Evolutionary conservation across 2,329 filamentous ascomycete species (phyloP).

Genomic region (Mycocentrospora acerina): DNA sequence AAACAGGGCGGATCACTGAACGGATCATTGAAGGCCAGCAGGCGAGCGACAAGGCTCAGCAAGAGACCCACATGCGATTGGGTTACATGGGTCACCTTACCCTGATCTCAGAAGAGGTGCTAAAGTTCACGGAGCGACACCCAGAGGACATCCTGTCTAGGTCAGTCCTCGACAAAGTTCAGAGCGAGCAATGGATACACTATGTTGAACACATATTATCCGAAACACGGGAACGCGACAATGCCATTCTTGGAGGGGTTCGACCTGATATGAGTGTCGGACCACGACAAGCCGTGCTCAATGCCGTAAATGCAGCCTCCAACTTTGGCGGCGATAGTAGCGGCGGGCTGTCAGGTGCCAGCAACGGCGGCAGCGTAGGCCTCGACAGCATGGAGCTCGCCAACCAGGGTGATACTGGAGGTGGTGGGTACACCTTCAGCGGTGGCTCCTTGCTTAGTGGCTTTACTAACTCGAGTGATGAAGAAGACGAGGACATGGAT

Average conservation of each 20-base stretch:
- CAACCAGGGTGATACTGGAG: slow-evolving; percentile 65
- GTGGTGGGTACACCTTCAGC: slow-evolving; percentile 72
- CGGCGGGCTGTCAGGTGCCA: slow-evolving; percentile 78
- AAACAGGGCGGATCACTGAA: slow-evolving; percentile 83
- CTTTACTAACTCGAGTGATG: slow-evolving; percentile 92
- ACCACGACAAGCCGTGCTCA: slow-evolving; percentile 69
- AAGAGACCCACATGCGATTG: slow-evolving; percentile 81
- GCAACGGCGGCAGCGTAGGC: slow-evolving; percentile 53
- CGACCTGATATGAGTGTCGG: slow-evolving; percentile 86
- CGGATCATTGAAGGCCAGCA: slow-evolving; percentile 90
- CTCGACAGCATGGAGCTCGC: slow-evolving; percentile 67
- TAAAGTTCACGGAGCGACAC: slow-evolving; percentile 96
- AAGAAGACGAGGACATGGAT: slow-evolving; percentile 93
- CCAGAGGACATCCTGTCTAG: slow-evolving; percentile 84
- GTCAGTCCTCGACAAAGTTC: slow-evolving; percentile 81
- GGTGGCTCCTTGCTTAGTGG: slow-evolving; percentile 78
- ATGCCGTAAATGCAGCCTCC: slow-evolving; percentile 58
- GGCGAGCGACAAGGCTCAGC: slow-evolving; percentile 82
- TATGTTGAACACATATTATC: slow-evolving; percentile 93
- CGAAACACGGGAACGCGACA: slow-evolving; percentile 92
- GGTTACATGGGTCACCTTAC: slow-evolving; percentile 99
- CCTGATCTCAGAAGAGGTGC: slow-evolving; percentile 94
- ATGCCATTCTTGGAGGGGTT: slow-evolving; percentile 95
- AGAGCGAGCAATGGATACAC: slow-evolving; percentile 86
- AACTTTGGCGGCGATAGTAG: slow-evolving; percentile 59